A percentile compares a stretch with the other conserved stretches of the same genome.
phyloP scores from a whole-genome alignment of 2,329 filamentous ascomycete genomes.

The Colletotrichum sp. region DNA sequence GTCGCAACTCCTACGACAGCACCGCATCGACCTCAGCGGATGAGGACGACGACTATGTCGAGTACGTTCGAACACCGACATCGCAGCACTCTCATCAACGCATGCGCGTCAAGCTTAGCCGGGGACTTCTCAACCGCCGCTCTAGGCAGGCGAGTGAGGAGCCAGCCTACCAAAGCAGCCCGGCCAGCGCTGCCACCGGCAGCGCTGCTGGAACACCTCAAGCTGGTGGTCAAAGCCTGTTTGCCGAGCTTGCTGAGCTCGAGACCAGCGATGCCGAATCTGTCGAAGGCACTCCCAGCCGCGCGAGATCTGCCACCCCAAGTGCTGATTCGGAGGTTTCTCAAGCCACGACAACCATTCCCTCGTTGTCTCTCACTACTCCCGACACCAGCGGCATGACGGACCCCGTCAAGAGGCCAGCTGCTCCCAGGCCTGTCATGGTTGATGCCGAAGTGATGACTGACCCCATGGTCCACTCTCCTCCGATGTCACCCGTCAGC shows the following conservation, averaged over 20 bases:
- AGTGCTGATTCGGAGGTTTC: slow-evolving; percentile 47
- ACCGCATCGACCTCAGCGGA: slow-evolving; percentile 87
- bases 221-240: slow-evolving; percentile 74
- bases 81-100: slow-evolving; percentile 65
- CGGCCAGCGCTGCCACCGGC: slow-evolving; percentile 58
- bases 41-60: slow-evolving; percentile 61
- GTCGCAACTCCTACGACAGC: slow-evolving; percentile 77
- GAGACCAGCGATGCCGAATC: slow-evolving; percentile 78
- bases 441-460: slow-evolving; percentile 50
- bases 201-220: slow-evolving; percentile 54
- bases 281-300: slow-evolving; percentile 59
- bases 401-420: slow-evolving; percentile 49
- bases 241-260: slow-evolving; percentile 86
- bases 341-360: slow-evolving; percentile 49
- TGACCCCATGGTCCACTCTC: slow-evolving; percentile 32
- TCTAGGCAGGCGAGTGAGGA: slow-evolving; percentile 67
- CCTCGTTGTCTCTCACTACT: slow-evolving; percentile 59
- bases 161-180: slow-evolving; percentile 61
- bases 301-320: slow-evolving; percentile 53
- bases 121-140: slow-evolving; percentile 62
- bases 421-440: slow-evolving; percentile 33
- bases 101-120: slow-evolving; percentile 74
- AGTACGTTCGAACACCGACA: slow-evolving; percentile 63
- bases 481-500: slow-evolving; percentile 25
- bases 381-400: slow-evolving; percentile 66